Evolutionary conservation across 257 asterid genomes (phyloP), one percentile per base, ranked within the genome.

Genomic region (Euphrasia confusa): DNA sequence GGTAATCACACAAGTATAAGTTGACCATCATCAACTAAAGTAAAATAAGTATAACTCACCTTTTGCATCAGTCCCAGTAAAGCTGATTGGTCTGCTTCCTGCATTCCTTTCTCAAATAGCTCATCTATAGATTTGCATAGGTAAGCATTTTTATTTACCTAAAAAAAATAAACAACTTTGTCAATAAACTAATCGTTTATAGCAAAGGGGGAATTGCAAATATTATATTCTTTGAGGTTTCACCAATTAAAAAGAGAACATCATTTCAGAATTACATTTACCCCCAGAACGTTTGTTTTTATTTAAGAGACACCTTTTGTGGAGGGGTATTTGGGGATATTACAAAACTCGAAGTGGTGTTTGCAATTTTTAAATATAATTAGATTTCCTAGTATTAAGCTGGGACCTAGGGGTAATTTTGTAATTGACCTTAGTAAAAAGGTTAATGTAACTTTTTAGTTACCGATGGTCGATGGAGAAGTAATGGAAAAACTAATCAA

Each of bases 121-220:
- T 92, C 95, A 58, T 92, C 97, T 13, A 92, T 76, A 18, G 94
- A 83, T 70, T 72, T 93, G 87, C 97, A 89, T 1, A 93, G 80
- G 21, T 54, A 30, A 48, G 91, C 97, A 84, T 93, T 93, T 73
- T 77, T 83, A 67, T 82, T 81, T 21, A 92, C 97, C 99, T 92
- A 81, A 68, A 71, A 82, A 14, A 50, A 50, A 26, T 45, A 21
- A 57, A 11, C 55, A 60, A 11, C 50, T 50, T 58, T 24, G 52
- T 76, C 75, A 65, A 68, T 69, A 54, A 71, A 67, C 52, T 47
- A 66, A 71, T 17, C 52, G 32, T 42, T 27, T 40, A 26, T 40
- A 13, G 9, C 45, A 65, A 52, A 15, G n/a, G 14, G 33, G 45
- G 27, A 57, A 28, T 57, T 11, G 33, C 44, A 32, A 54, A 53